These are phyloP conservation scores for Chenopodium formosanum DNA, from an alignment of 148 eudicot species.

Conservation along the genomic window DNA sequence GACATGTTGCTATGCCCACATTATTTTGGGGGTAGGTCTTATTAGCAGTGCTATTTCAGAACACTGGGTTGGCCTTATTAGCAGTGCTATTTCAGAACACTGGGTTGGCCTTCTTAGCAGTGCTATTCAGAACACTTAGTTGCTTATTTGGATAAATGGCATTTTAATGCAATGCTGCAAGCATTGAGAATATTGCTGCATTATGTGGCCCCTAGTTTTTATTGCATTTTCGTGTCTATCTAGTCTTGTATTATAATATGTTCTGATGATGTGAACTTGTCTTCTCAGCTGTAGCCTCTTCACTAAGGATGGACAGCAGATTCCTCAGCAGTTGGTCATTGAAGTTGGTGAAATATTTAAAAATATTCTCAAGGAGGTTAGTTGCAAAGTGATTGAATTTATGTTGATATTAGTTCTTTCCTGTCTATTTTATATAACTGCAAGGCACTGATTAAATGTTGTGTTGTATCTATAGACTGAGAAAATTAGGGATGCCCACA, in stretches of 20 bases:
- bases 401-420: neutral
- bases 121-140: neutral
- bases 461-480: conserved; percentile 55
- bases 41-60: neutral
- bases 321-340: conserved; percentile 74
- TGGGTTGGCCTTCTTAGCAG: neutral
- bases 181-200: conserved; percentile 6
- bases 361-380: conserved; percentile 78
- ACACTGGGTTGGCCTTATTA: neutral
- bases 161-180: neutral
- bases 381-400: conserved; percentile 1
- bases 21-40: neutral
- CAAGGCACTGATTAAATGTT: conserved; percentile 18
- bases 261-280: conserved; percentile 32
- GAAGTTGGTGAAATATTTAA: conserved; percentile 86
- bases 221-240: conserved; percentile 14
- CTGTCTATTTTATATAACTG: neutral
- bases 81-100: neutral
- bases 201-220: neutral
- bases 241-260: neutral
- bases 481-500: conserved; percentile 76
- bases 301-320: conserved; percentile 67
- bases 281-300: conserved; percentile 74
- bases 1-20: neutral
- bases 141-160: neutral